Percentiles rank a stretch among this genome's conserved stretches.
Conservation (phyloP, 352 stramenopile species). For the Phytophthora macrochlamydospora region DNA sequence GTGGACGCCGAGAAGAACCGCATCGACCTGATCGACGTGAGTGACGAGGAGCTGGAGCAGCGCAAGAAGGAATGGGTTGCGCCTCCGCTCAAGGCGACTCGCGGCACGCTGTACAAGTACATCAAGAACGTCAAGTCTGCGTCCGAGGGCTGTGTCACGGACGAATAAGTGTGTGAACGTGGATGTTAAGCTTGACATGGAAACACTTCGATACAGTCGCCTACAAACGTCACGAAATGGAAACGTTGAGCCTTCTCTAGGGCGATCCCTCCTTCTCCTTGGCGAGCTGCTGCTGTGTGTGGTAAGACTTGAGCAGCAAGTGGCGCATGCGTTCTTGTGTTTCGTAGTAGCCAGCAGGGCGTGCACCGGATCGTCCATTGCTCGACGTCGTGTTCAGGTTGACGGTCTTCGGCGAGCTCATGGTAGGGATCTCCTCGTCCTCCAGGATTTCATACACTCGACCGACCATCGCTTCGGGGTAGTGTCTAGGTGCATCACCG, state of each 20-base stretch:
- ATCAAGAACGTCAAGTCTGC: slow-evolving; percentile 98
- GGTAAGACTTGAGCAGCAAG: slow-evolving; percentile 78
- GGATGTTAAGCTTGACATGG: too few relatives aligned
- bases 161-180: slow-evolving; percentile 79
- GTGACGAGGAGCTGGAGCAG: slow-evolving; percentile 81
- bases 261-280: slow-evolving; percentile 40
- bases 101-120: slow-evolving; percentile 98
- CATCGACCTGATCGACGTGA: slow-evolving; percentile 94
- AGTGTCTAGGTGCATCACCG: slow-evolving; percentile 6
- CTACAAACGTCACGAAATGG: neutral
- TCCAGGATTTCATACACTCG: slow-evolving; percentile 50
- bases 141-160: slow-evolving; percentile 98
- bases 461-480: slow-evolving; percentile 31
- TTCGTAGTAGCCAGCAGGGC: slow-evolving; percentile 61
- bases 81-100: slow-evolving; percentile 92
- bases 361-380: slow-evolving; percentile 28
- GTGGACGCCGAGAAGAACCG: slow-evolving; percentile 95
- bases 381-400: slow-evolving; percentile 25
- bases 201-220: slow-evolving; percentile 2
- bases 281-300: slow-evolving; percentile 76
- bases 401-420: slow-evolving; percentile 25
- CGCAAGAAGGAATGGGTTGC: slow-evolving; percentile 91
- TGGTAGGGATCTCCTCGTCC: slow-evolving; percentile 29
- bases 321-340: slow-evolving; percentile 79
- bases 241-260: slow-evolving; percentile 4